Conservation (phyloP, 371 early-diverging fungal genomes). For the Mortierella sp. region DNA sequence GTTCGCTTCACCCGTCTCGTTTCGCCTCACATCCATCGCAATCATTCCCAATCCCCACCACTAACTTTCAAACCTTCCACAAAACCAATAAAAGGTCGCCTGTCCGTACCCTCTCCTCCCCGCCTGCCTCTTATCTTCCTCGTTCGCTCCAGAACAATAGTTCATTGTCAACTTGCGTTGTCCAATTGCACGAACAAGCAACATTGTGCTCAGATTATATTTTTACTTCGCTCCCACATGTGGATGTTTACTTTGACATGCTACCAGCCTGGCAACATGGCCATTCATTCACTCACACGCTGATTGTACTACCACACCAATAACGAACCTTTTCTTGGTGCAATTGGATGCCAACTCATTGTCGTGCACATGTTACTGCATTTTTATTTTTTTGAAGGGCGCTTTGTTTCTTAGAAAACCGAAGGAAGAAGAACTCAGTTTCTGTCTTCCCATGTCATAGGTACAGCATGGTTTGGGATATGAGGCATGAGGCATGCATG, state of each 20-base stretch:
- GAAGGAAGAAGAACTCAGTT: background rate
- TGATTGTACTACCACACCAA: background rate
- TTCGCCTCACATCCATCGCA: background rate
- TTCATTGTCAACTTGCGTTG: background rate
- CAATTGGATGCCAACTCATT: background rate
- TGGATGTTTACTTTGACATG: slow-evolving; percentile 9
- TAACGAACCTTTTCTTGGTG: background rate
- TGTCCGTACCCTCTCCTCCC: background rate
- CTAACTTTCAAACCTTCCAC: background rate
- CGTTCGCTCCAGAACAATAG: background rate
- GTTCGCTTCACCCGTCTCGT: background rate
- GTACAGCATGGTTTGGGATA: background rate
- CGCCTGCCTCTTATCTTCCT: background rate
- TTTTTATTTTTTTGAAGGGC: background rate
- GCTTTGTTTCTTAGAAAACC: background rate
- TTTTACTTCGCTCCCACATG: background rate
- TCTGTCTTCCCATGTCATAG: background rate
- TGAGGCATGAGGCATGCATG: background rate
- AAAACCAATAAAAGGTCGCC: background rate
- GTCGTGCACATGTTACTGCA: background rate
- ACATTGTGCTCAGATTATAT: background rate
- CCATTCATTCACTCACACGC: background rate
- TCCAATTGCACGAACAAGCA: background rate
- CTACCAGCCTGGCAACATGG: slow-evolving; percentile 5
- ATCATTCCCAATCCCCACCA: background rate